phyloP scores from a whole-genome alignment of 768 basidiomycete genomes.

The Boletus subparvulus region DNA sequence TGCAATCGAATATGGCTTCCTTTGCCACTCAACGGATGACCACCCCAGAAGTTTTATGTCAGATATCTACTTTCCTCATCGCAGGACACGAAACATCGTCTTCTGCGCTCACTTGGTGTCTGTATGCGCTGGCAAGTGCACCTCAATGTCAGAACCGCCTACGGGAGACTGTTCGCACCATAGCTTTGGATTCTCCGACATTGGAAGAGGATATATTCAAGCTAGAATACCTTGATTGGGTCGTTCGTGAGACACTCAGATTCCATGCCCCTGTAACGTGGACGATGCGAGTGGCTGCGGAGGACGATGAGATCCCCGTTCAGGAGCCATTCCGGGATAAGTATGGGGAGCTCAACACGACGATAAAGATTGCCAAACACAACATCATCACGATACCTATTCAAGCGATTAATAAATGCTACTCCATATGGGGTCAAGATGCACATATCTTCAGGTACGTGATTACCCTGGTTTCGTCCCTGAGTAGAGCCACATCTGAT shows the following conservation, averaged over 20 bases:
- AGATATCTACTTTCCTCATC: conserved; percentile 63
- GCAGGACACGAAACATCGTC: conserved; percentile 67
- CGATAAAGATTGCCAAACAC: conserved; percentile 43
- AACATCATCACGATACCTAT: conserved; percentile 62
- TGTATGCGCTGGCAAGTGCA: conserved; percentile 53
- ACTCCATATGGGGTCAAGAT: conserved; percentile 62
- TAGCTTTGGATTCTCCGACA: conserved; percentile 18
- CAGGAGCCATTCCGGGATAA: conserved; percentile 33
- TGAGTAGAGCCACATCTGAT: conserved; percentile 21
- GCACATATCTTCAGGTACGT: conserved; percentile 58
- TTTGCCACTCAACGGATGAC: conserved; percentile 49
- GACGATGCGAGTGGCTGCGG: conserved; percentile 54
- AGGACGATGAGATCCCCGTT: conserved; percentile 55
- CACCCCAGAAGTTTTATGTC: conserved; percentile 56
- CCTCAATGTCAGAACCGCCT: conserved; percentile 47
- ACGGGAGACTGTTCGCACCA: conserved; percentile 42
- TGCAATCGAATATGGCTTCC: conserved; percentile 55
- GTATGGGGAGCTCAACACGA: conserved; percentile 29
- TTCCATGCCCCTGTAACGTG: conserved; percentile 57
- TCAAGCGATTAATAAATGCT: conserved; percentile 55
- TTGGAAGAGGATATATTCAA: conserved; percentile 33
- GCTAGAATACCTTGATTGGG: conserved; percentile 60
- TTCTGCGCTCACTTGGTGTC: conserved; percentile 58
- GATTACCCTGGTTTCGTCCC: conserved; percentile 22
- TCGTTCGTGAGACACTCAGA: conserved; percentile 57